Percentiles rank a stretch among this genome's conserved stretches.
These are phyloP conservation scores for Ramichloridium luteum DNA, from an alignment of 2,329 filamentous ascomycete genomes.

Conservation along the genomic window DNA sequence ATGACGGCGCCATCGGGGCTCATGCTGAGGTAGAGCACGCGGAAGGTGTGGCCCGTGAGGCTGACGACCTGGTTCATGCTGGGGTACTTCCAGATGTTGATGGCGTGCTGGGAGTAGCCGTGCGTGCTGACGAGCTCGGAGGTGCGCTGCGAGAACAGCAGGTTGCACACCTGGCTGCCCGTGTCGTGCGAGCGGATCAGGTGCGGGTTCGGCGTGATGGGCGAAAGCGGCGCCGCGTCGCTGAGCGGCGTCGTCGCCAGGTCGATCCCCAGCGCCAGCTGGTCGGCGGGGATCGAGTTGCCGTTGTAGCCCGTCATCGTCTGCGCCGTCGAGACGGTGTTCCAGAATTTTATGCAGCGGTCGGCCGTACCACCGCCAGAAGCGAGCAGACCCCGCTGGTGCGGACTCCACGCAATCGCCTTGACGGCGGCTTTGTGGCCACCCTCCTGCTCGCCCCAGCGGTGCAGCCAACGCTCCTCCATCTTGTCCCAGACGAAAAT, in stretches of 20 bases:
- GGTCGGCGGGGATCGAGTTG: slow-evolving; percentile 22
- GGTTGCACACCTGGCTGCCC: slow-evolving; percentile 95
- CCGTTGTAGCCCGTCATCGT: slow-evolving; percentile 18
- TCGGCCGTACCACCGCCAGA: slow-evolving; percentile 94
- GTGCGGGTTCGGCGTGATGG: slow-evolving; percentile 33
- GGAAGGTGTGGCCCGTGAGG: slow-evolving; percentile 89
- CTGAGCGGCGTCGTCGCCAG: slow-evolving; percentile 15
- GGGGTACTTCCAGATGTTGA: slow-evolving; percentile 98
- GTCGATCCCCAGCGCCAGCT: slow-evolving; percentile 16
- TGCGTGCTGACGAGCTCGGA: slow-evolving; percentile 97
- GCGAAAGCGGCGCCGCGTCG: slow-evolving; percentile 20
- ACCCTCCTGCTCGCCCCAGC: slow-evolving; percentile 88
- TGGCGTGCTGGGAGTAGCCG: slow-evolving; percentile 95
- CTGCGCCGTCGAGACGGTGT: slow-evolving; percentile 47
- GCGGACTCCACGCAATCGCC: slow-evolving; percentile 94
- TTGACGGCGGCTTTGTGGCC: slow-evolving; percentile 95
- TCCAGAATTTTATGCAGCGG: slow-evolving; percentile 94
- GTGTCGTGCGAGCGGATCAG: slow-evolving; percentile 76
- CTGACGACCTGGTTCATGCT: slow-evolving; percentile 95
- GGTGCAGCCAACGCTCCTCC: slow-evolving; percentile 81
- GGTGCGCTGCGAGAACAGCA: slow-evolving; percentile 94
- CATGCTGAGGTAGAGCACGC: slow-evolving; percentile 93
- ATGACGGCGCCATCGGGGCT: slow-evolving; percentile 89
- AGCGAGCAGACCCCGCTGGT: slow-evolving; percentile 86
- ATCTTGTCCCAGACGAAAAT: slow-evolving; percentile 97